Evolutionary conservation across 208 protist species (phyloP).

Genomic region (Phytomonas sp.): DNA sequence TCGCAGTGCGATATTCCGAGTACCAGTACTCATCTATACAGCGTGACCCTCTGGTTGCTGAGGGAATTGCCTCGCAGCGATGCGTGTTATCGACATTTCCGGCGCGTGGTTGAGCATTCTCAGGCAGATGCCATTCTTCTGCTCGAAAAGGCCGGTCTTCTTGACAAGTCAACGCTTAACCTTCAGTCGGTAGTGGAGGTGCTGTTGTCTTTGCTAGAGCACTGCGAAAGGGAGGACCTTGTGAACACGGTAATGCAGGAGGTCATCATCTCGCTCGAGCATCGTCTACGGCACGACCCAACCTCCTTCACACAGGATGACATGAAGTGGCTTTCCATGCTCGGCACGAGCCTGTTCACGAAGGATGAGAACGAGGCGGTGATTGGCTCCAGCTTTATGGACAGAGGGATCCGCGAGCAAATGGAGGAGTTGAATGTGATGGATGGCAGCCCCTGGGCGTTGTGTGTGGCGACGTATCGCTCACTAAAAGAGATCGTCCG

Average conservation of each 20-base stretch:
- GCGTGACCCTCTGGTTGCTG: conserved; percentile 69
- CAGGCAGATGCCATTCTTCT: conserved; percentile 36
- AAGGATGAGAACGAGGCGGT: conserved; percentile 18
- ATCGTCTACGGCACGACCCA: conserved; percentile 41
- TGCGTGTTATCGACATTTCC: conserved; percentile 47
- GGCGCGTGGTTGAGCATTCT: conserved; percentile 41
- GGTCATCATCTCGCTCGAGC: conserved; percentile 54
- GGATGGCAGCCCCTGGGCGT: conserved; percentile 71
- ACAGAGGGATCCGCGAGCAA: conserved; percentile 46
- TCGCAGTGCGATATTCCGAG: conserved; percentile 26
- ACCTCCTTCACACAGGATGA: conserved; percentile 48
- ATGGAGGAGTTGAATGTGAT: conserved; percentile 85
- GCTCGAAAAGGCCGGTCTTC: conserved; percentile 49
- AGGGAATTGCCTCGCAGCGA: conserved; percentile 37
- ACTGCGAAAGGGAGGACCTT: conserved; percentile 57
- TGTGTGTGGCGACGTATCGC: conserved; percentile 68
- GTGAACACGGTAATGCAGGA: conserved; percentile 53
- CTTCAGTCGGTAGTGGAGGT: conserved; percentile 33
- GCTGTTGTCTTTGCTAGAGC: conserved; percentile 61
- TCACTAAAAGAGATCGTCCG: conserved; percentile 70
- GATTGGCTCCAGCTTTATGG: conserved; percentile 21
- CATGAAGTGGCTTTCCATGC: conserved; percentile 42
- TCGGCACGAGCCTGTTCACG: conserved; percentile 62
- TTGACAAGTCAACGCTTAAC: conserved; percentile 24
- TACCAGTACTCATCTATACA: conserved; percentile 31